Base-by-base conservation (phyloP, 495 filamentous ascomycete genomes). In the Pyronema domesticum region DNA sequence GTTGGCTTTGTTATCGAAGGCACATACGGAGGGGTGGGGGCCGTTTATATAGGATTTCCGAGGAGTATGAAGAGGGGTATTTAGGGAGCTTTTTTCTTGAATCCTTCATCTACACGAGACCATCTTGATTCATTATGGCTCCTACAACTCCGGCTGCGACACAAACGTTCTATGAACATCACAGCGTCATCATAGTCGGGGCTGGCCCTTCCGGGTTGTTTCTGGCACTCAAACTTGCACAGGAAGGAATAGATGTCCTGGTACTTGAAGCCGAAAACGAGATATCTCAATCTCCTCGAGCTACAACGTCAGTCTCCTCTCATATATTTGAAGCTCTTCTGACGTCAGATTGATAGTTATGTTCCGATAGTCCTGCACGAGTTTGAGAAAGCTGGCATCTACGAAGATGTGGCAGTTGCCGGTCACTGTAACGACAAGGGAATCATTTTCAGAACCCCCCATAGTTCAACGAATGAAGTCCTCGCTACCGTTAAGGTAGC, bases 281-380 rank as follows among this genome's bases (percentile, higher is more conserved):
- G 45, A 47, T 47, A 15, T 15, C 18, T 10, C 45, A 47, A 19
- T 47, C 45, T 7, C 45, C 45, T 15, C 45, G 45, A 7, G 45
- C 45, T 10, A 47, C 45, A 10, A 47, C 45, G 45, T 47, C 10
- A 10, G 45, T 47, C 17, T 17, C 45, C 17, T 19, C 45, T 19
- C 45, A 19, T n/a, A 47, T 19, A n/a, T 3, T 10, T 15, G 17
- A 15, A 15, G 17, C 1, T 10, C 13, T 47, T 47, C 11, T 23
- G 10, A 30, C 23, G 23, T 30, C 23, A 30, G 23, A 30, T 30
- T 30, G 1, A 30, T 10, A 47, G 45, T 14, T 57, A 57, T 37
- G 11, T 39, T n/a, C 55, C 55, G 3, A 44, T 57, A 14, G 55
- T 57, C 14, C 49, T 57, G 3, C 53, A 55, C 55, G 51, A 55